These are phyloP conservation scores for Gamsiella multidivaricata DNA, from an alignment of 192 early-diverging fungal species.

Conservation along the genomic window DNA sequence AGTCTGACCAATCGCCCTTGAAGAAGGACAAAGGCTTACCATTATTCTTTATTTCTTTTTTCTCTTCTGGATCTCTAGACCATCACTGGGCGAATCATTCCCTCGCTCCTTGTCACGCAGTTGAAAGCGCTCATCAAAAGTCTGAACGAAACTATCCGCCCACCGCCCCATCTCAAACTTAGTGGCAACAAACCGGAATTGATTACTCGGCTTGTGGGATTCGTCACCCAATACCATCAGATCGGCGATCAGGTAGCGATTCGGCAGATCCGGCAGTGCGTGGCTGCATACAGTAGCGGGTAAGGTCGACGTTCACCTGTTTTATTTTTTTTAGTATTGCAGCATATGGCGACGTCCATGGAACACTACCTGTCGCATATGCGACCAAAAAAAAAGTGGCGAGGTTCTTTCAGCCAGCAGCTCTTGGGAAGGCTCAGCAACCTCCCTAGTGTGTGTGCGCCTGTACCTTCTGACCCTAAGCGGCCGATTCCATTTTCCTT, in stretches of 20 bases:
- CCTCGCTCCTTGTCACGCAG: constrained; percentile 43
- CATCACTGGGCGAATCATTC: constrained; percentile 54
- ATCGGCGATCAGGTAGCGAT: constrained; percentile 45
- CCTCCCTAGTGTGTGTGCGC: neutral
- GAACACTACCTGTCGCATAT: too few species aligned
- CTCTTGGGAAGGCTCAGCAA: neutral
- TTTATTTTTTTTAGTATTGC: constrained; percentile 1
- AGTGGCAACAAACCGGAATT: constrained; percentile 52
- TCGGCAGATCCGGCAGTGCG: constrained; percentile 51
- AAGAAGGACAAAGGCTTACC: too few species aligned
- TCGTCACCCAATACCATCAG: constrained; percentile 36
- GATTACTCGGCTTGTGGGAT: constrained; percentile 22
- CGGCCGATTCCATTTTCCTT: neutral
- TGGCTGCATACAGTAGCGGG: constrained; percentile 42
- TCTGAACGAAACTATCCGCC: constrained; percentile 49
- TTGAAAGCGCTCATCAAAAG: constrained; percentile 47
- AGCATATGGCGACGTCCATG: neutral
- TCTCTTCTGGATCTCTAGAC: constrained; percentile 19
- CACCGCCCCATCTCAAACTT: constrained; percentile 48
- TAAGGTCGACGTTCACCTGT: constrained; percentile 7
- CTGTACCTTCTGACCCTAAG: neutral
- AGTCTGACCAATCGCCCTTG: too few species aligned
- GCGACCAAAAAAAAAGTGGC: too few species aligned
- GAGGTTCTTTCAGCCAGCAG: too few species aligned
- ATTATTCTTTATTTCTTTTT: constrained; percentile 1